Conservation (phyloP, 768 basidiomycete species). For the Kwoniella dendrophila region DNA sequence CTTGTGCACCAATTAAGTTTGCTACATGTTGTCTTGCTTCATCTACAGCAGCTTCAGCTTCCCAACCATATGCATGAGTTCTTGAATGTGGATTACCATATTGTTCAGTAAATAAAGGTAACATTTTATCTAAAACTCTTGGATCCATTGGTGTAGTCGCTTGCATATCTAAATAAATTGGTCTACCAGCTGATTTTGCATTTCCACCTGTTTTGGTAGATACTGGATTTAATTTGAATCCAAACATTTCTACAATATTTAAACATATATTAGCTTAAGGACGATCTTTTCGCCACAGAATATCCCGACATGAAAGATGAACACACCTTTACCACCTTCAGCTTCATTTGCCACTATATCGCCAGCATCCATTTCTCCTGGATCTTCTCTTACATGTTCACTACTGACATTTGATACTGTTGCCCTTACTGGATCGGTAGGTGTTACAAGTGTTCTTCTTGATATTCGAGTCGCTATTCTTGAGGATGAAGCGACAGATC, state of each 20-base stretch:
- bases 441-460: slow-evolving; percentile 28
- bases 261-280: neutral
- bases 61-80: slow-evolving; percentile 99
- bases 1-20: slow-evolving; percentile 85
- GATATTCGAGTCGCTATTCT: slow-evolving; percentile 13
- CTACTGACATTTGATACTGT: slow-evolving; percentile 28
- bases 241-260: slow-evolving; percentile 46
- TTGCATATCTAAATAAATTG: slow-evolving; percentile 99
- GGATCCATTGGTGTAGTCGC: slow-evolving; percentile 98
- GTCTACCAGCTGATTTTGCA: slow-evolving; percentile 60
- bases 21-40: slow-evolving; percentile 91
- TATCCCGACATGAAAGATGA: neutral
- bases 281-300: neutral
- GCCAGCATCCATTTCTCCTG: slow-evolving; percentile 43
- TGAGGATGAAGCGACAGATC: slow-evolving; percentile 23
- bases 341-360: slow-evolving; percentile 32
- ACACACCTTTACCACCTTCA: slow-evolving; percentile 43
- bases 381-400: slow-evolving; percentile 37
- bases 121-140: slow-evolving; percentile 92
- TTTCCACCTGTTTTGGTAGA: slow-evolving; percentile 51
- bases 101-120: slow-evolving; percentile 91
- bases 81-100: slow-evolving; percentile 98
- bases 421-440: slow-evolving; percentile 21
- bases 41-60: slow-evolving; percentile 92
- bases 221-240: slow-evolving; percentile 53